Evolutionary conservation across 352 stramenopile species (phyloP).

Genomic region (Globisporangium paroecandrum): DNA sequence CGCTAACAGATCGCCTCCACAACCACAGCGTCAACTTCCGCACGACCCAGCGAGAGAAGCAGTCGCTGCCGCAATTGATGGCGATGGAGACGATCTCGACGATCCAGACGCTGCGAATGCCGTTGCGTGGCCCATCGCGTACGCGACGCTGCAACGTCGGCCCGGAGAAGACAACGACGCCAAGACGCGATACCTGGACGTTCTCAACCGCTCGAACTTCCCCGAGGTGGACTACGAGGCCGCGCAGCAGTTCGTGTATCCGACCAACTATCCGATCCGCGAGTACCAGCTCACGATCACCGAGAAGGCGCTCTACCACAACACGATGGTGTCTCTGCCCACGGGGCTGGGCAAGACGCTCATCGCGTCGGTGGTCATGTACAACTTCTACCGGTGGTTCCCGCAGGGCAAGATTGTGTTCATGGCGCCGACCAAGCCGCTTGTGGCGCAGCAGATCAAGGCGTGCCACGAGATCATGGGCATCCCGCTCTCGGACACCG

Average conservation of each 20-base stretch:
- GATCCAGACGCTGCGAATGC: not conserved
- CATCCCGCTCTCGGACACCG: conserved; percentile 87
- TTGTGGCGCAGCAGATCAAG: conserved; percentile 98
- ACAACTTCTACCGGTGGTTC: conserved; percentile 99
- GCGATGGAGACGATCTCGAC: conserved; percentile 12
- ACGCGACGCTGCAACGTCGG: conserved; percentile 18
- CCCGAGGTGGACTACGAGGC: conserved; percentile 61
- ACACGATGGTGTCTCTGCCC: conserved; percentile 98
- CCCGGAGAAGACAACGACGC: conserved; percentile 53
- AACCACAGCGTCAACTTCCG: not conserved
- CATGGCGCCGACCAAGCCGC: conserved; percentile 96
- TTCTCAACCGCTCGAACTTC: conserved; percentile 30
- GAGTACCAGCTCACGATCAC: conserved; percentile 96
- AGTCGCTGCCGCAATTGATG: not conserved
- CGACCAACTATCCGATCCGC: conserved; percentile 88
- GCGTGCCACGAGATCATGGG: conserved; percentile 95
- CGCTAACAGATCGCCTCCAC: not conserved
- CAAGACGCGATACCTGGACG: conserved; percentile 56
- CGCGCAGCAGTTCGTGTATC: conserved; percentile 80
- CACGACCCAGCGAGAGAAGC: not conserved
- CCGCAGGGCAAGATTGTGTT: conserved; percentile 94
- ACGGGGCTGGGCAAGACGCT: conserved; percentile 99
- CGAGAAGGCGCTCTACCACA: conserved; percentile 92
- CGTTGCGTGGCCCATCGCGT: conserved; percentile 12
- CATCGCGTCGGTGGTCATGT: conserved; percentile 99